These are phyloP conservation scores for Epithele typhae DNA, from an alignment of 768 basidiomycete genomes.

Conservation along the genomic window DNA sequence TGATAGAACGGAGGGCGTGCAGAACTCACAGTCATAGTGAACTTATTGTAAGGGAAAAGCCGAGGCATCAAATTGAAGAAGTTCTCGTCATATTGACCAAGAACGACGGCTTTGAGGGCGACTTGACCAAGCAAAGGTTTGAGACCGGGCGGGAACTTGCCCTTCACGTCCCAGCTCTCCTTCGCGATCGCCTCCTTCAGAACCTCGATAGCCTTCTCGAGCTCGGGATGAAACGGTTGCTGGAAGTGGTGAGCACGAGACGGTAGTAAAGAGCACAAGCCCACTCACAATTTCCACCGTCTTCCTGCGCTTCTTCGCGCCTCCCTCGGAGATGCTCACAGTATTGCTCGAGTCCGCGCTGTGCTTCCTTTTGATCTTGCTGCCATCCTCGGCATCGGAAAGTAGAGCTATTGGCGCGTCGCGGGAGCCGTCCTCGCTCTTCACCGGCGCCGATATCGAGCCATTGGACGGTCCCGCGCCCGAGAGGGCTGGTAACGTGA, in stretches of 20 bases:
- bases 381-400: constrained; percentile 34
- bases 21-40: constrained; percentile 79
- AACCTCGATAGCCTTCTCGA: constrained; percentile 56
- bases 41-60: constrained; percentile 92
- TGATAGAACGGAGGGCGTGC: neutral
- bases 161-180: constrained; percentile 76
- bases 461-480: constrained; percentile 1
- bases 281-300: constrained; percentile 61
- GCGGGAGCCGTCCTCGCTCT: constrained; percentile 39
- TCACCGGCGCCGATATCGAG: constrained; percentile 19
- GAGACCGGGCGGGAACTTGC: constrained; percentile 82
- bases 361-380: constrained; percentile 25
- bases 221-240: constrained; percentile 67
- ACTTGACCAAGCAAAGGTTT: constrained; percentile 69
- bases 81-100: constrained; percentile 89
- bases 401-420: constrained; percentile 48
- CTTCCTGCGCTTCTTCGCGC: constrained; percentile 64
- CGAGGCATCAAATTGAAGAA: constrained; percentile 88
- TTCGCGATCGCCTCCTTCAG: constrained; percentile 57
- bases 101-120: constrained; percentile 71
- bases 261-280: too few relatives aligned
- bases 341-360: constrained; percentile 8
- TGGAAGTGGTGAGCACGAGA: constrained; percentile 19
- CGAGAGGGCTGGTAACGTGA: constrained; percentile 12
- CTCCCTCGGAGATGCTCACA: constrained; percentile 9